Percentiles rank a stretch among this genome's conserved stretches.
These are phyloP conservation scores for Trichaptum fuscoviolaceum DNA, from an alignment of 768 basidiomycete species.

Conservation along the genomic window DNA sequence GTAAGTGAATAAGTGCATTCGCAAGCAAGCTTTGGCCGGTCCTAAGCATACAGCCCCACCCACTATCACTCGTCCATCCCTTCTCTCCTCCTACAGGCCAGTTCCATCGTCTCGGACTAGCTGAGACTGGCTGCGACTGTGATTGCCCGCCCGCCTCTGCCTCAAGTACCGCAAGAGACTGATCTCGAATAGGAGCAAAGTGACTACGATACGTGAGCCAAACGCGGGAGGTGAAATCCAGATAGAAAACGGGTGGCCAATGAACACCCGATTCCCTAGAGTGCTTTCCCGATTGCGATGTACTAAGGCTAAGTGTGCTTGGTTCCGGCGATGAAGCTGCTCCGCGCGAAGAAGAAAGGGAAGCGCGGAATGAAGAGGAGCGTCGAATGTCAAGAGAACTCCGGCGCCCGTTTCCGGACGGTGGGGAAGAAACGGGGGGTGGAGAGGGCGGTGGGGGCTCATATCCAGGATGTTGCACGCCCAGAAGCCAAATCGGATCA, in stretches of 20 bases:
- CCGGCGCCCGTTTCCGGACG: conserved; percentile 17
- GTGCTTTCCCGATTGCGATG: conserved; percentile 18
- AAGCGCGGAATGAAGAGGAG: conserved; percentile 10
- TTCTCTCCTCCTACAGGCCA: conserved; percentile 63
- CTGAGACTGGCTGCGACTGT: conserved; percentile 24
- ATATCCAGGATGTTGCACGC: conserved; percentile 75
- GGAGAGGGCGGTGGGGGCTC: conserved; percentile 34
- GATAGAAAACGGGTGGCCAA: conserved; percentile 83
- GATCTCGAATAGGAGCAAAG: conserved; percentile 76
- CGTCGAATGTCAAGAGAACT: conserved; percentile 6
- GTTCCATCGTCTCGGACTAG: conserved; percentile 45
- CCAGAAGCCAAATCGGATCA: conserved; percentile 87
- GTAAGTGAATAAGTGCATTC: conserved; percentile 69
- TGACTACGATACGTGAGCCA: conserved; percentile 93
- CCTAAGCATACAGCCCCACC: conserved; percentile 91
- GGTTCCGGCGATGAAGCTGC: conserved; percentile 11
- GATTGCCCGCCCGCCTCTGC: conserved; percentile 19
- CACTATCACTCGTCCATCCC: conserved; percentile 79
- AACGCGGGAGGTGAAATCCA: conserved; percentile 81
- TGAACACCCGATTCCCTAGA: conserved; percentile 40
- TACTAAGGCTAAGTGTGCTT: conserved; percentile 10
- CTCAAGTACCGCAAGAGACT: conserved; percentile 39
- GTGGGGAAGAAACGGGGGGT: conserved; percentile 21
- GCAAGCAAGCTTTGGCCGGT: conserved; percentile 84
- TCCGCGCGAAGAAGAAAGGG: conserved; percentile 18